phyloP scores from a whole-genome alignment of 176 grass and related monocot species.

The Avena sativa region DNA sequence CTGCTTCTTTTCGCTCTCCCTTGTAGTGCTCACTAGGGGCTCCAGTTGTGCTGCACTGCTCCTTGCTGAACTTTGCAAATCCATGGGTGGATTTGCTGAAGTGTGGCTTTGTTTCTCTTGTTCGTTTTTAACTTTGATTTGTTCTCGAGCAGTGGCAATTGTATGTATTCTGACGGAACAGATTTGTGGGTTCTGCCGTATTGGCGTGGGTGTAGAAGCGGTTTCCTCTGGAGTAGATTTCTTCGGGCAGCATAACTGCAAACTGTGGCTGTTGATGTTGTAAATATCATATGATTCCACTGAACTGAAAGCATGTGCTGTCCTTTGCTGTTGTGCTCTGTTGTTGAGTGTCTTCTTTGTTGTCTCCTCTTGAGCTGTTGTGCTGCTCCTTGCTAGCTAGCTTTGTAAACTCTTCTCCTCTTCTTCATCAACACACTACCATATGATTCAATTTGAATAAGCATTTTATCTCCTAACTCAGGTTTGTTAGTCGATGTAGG shows the following conservation, averaged over 20 bases:
- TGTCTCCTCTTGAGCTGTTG: no score
- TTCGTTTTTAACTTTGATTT: background rate
- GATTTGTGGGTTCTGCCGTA: constrained; percentile 5
- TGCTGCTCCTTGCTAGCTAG: no score
- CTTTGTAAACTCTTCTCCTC: no score
- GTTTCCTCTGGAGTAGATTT: background rate
- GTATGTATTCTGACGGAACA: constrained; percentile 15
- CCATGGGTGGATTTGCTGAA: constrained; percentile 44
- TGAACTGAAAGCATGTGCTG: background rate
- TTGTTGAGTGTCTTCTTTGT: no score
- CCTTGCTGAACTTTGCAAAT: constrained; percentile 29
- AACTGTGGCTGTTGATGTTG: background rate
- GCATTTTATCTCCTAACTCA: no score
- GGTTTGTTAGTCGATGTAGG: no score
- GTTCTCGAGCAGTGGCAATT: constrained; percentile 4
- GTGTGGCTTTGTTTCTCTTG: background rate
- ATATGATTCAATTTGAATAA: no score
- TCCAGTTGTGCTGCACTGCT: background rate
- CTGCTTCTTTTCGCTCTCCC: constrained; percentile 6
- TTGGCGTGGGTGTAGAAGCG: background rate
- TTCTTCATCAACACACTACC: no score
- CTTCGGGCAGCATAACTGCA: background rate
- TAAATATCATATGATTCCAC: background rate
- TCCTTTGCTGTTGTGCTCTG: background rate
- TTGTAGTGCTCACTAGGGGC: constrained; percentile 36